Conservation (phyloP, 73 alveolate genomes). For the Tetrahymena elliotti region DNA sequence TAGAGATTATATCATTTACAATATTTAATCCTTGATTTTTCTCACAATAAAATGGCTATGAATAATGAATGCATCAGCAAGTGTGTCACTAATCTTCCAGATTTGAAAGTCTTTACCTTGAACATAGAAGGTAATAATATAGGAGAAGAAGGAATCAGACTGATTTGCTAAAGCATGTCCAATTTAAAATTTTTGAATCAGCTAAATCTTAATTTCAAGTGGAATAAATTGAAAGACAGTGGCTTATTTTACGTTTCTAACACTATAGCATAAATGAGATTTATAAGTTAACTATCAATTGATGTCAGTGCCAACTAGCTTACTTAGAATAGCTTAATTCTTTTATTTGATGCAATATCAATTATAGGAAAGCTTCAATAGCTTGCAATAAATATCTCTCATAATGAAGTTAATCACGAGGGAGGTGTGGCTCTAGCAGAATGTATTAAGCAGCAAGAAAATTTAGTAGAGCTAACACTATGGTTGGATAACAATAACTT, state of each 20-base stretch:
- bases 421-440: not conserved
- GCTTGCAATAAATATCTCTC: not conserved
- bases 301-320: not conserved
- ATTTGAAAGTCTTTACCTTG: not conserved
- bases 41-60: not conserved
- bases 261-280: not conserved
- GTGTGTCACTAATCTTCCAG: not conserved
- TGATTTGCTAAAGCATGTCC: not conserved
- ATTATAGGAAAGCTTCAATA: not conserved
- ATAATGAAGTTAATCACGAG: not conserved
- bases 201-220: not conserved
- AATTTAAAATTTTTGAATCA: not conserved
- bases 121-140: not conserved
- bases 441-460: not conserved
- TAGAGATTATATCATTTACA: not conserved
- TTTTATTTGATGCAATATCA: not conserved
- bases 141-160: not conserved
- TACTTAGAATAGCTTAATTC: not conserved
- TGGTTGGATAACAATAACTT: not conserved
- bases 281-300: not conserved
- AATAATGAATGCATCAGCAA: not conserved
- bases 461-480: not conserved
- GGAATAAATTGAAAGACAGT: not conserved
- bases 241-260: not conserved
- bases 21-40: not conserved